These are phyloP conservation scores for Globisporangium splendens DNA, from an alignment of 352 stramenopile genomes.

Conservation along the genomic window DNA sequence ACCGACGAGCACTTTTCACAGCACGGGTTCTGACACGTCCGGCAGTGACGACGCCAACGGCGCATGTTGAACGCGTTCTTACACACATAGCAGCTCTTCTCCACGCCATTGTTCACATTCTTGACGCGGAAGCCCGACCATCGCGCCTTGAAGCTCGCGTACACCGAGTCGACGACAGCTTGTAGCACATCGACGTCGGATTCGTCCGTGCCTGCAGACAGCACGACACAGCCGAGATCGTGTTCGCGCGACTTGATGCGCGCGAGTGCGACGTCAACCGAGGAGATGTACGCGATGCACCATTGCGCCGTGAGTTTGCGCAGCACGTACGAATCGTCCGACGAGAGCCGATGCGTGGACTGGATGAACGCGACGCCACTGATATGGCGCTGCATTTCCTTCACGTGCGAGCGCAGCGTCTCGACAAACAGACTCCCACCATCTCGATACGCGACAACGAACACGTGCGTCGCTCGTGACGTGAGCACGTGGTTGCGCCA, in stretches of 20 bases:
- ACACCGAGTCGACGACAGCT: slow-evolving; percentile 49
- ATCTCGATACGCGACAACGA: slow-evolving; percentile 60
- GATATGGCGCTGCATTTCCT: slow-evolving; percentile 66
- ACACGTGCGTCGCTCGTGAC: slow-evolving; percentile 62
- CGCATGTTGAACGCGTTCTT: slow-evolving; percentile 69
- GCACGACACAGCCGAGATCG: slow-evolving; percentile 49
- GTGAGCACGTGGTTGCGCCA: slow-evolving; percentile 70
- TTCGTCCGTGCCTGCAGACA: slow-evolving; percentile 36
- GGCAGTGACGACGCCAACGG: slow-evolving; percentile 65
- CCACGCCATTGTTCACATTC: slow-evolving; percentile 66
- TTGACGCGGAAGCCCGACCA: slow-evolving; percentile 77
- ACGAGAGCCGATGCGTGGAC: slow-evolving; percentile 54
- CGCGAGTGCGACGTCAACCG: slow-evolving; percentile 32
- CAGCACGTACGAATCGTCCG: slow-evolving; percentile 53
- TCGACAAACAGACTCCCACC: slow-evolving; percentile 54
- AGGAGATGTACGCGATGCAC: slow-evolving; percentile 54
- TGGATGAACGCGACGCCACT: slow-evolving; percentile 68
- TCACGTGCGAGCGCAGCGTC: slow-evolving; percentile 44
- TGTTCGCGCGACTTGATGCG: slow-evolving; percentile 55
- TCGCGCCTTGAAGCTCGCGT: slow-evolving; percentile 62
- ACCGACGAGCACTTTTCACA: slow-evolving; percentile 71
- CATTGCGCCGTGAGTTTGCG: slow-evolving; percentile 72
- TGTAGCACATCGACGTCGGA: slow-evolving; percentile 57
- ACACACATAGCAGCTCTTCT: slow-evolving; percentile 65
- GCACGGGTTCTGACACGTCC: slow-evolving; percentile 60